Base-by-base conservation (phyloP, 495 filamentous ascomycete species). In the Amniculicola lignicola region DNA sequence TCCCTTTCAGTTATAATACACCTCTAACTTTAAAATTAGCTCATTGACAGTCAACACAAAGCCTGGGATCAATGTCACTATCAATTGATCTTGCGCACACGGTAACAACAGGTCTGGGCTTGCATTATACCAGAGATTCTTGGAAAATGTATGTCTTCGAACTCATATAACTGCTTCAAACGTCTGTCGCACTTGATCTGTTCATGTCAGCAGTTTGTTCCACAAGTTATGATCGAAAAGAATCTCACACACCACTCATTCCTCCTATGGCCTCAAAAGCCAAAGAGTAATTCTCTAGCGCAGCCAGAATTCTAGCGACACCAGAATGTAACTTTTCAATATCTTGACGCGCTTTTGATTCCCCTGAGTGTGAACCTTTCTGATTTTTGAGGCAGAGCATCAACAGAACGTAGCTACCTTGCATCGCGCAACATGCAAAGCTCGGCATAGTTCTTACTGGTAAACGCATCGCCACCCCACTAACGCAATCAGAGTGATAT, bases 351-450 rank as follows among this genome's bases (percentile, higher is more conserved):
- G 9, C 9, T 40, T 19, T 19, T 19, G 37, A 10, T 12, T 40
- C 19, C 6, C 19, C 42, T 79, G 77, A 23, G 75, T 72, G n/a
- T 77, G 70, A 1, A 43, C 73, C 73, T 14, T 78, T 70, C 18
- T 75, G 74, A 2, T 77, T 72, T 40, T 76, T 75, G 60, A 75
- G 74, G 51, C 70, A 75, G 1, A 74, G 64, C 80, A 84, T 84
- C 19, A 83, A 71, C 65, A 84, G 71, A 6, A 79, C 79, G 54
- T 84, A 84, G 54, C 77, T 80, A 38, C 77, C 76, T 59, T 84
- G 81, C 79, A 84, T 82, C 7, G 81, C 72, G 59, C 81, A 84
- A 55, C 79, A 82, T 15, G 81, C 78, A 51, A 82, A 82, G 0
- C 77, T 75, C 0, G 81, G 81, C 77, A 84, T 82, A 15, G 77